Conservation (phyloP, 2,329 filamentous ascomycete species). For the Celoporthe dispersa region DNA sequence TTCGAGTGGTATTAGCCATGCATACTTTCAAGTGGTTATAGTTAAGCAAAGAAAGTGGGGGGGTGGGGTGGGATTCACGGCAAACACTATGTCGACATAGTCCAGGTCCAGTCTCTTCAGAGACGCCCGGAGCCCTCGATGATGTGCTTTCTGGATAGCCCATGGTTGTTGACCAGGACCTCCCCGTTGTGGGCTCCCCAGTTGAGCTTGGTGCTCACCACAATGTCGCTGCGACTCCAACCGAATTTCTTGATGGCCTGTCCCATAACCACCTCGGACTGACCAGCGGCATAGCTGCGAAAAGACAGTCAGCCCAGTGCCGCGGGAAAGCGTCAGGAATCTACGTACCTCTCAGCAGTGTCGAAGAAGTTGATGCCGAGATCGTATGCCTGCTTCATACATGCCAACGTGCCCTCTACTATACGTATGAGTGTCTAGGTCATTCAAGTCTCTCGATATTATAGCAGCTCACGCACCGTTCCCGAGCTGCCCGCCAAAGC, state of each 20-base stretch:
- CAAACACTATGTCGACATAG: conserved; percentile 72
- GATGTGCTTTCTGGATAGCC: conserved; percentile 64
- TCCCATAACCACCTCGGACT: conserved; percentile 68
- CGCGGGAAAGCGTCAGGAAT: conserved; percentile 42
- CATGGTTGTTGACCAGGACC: conserved; percentile 64
- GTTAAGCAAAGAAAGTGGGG: too few relatives aligned
- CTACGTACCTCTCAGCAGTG: conserved; percentile 52
- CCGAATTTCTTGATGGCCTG: conserved; percentile 63
- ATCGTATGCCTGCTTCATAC: conserved; percentile 66
- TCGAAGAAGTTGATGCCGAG: conserved; percentile 68
- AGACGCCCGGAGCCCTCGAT: conserved; percentile 63
- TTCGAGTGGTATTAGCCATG: too few relatives aligned
- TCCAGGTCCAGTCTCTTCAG: conserved; percentile 60
- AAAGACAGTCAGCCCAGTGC: background rate
- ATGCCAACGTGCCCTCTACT: conserved; percentile 61
- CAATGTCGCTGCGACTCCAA: conserved; percentile 65
- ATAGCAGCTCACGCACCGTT: conserved; percentile 33
- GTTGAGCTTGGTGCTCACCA: conserved; percentile 67
- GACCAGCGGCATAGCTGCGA: conserved; percentile 57
- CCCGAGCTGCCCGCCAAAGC: conserved; percentile 39
- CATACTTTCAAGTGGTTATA: too few relatives aligned
- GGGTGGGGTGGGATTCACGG: conserved; percentile 34
- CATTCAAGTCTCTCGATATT: background rate
- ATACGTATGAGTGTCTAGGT: conserved; percentile 7
- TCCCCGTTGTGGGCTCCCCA: conserved; percentile 66